Evolutionary conservation across 2,329 filamentous ascomycete genomes (phyloP).

Genomic region (Fusarium nelsonii): DNA sequence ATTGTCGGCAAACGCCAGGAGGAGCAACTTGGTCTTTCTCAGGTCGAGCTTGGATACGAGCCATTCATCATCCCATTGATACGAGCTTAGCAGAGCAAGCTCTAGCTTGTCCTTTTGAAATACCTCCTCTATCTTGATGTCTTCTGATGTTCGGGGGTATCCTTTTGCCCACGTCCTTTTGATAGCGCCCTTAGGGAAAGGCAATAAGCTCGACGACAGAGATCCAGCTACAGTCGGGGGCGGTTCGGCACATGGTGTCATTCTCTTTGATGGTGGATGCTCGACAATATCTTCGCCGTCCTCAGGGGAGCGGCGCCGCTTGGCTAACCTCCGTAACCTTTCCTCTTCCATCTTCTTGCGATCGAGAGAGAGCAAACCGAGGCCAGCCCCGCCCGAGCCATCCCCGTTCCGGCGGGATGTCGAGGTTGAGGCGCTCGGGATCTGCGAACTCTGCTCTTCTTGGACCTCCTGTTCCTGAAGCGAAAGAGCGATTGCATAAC

Average conservation of each 20-base stretch:
- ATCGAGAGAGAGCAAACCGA: conserved; percentile 70
- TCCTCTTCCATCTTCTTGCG: conserved; percentile 89
- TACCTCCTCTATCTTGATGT: conserved; percentile 90
- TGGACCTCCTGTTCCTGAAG: conserved; percentile 53
- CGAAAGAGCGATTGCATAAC: conserved; percentile 70
- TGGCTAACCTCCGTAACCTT: conserved; percentile 76
- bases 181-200: conserved; percentile 71
- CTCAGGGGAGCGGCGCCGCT: conserved; percentile 56
- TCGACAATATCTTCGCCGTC: conserved; percentile 48
- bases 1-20: conserved; percentile 67
- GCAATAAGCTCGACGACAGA: conserved; percentile 46
- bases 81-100: conserved; percentile 86
- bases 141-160: conserved; percentile 70
- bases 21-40: conserved; percentile 69
- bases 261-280: conserved; percentile 48
- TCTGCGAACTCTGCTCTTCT: conserved; percentile 35
- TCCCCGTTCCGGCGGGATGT: conserved; percentile 35
- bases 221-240: conserved; percentile 13
- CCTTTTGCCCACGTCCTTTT: conserved; percentile 84
- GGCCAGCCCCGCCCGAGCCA: conserved; percentile 34
- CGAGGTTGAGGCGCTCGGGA: conserved; percentile 33
- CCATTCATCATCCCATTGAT: conserved; percentile 87
- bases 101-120: conserved; percentile 78
- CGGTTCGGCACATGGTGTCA: conserved; percentile 23
- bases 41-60: conserved; percentile 77